Conservation (phyloP, 306 rosid genomes). For the Trichosanthes truncata region DNA sequence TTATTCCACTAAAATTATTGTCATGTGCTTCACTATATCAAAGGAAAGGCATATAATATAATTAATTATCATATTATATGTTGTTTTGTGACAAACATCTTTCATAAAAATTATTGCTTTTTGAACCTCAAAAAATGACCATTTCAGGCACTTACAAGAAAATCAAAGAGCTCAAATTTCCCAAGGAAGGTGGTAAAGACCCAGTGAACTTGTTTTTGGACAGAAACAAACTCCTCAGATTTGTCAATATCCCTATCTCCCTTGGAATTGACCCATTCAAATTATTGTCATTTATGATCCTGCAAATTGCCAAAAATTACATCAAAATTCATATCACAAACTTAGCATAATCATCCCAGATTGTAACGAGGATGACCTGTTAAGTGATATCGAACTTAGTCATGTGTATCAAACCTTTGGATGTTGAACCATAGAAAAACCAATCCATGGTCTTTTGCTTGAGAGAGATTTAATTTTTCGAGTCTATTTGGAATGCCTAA, state of each 20-base stretch:
- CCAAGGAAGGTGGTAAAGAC: constrained; percentile 13
- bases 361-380: too few species aligned
- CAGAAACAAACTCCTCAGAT: constrained; percentile 12
- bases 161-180: constrained; percentile 13
- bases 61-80: background rate
- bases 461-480: too few species aligned
- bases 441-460: too few species aligned
- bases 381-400: too few species aligned
- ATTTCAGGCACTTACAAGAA: constrained; percentile 12
- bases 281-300: constrained; percentile 10
- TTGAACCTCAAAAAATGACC: background rate
- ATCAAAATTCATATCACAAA: background rate
- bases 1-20: constrained; percentile 13
- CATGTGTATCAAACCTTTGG: too few species aligned
- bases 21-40: constrained; percentile 8
- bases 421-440: too few species aligned
- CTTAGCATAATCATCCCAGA: background rate
- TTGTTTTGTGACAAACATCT: background rate
- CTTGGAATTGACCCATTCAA: constrained; percentile 20
- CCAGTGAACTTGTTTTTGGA: constrained; percentile 11
- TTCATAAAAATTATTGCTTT: too few species aligned
- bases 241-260: constrained; percentile 8
- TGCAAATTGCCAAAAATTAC: background rate
- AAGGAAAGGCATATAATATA: background rate
- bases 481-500: too few species aligned